Base-by-base conservation (phyloP, 805 yeast species). In the Grigorovia humatica region DNA sequence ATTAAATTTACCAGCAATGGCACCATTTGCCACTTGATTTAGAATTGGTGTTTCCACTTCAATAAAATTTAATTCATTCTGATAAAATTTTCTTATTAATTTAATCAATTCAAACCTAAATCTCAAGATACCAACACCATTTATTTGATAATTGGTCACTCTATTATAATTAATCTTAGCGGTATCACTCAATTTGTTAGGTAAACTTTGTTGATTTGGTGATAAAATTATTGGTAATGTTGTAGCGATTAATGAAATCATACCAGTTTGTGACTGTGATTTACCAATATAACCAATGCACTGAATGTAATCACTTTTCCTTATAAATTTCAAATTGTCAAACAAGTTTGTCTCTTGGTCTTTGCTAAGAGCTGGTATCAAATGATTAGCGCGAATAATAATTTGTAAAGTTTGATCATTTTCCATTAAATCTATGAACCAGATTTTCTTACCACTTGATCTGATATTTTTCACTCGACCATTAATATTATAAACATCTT, bases 1-100 rank as follows among this genome's bases (percentile, higher is more conserved):
- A 0, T 61, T 61, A 59, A 93, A 93, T 0, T 98, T 96, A n/a
- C 77, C 76, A 0, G 99, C 98, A 59, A 82, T 81, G 5, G 99
- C 99, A 2, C 99, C 99, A 17, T 88, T 86, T 0, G 89, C 79
- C 1, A 82, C 81, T 7, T 71, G 60, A 0, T 88, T 78, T 12
- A 93, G 67, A 1, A 89, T 78, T 0, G 99, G 99, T 0, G 99
- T 93, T 49, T 83, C 85, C 0, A 93, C 95, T 64, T 89, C 96
- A 2, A 86, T 55, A 57, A 89, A 93, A 1, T 72, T 80, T 20
- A 70, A 68, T 0, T 61, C 58, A 43, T 74, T 72, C 19, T 48
- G 46, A n/a, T 91, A 74, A 58, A 79, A 89, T 1, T 61, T 55
- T 20, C 96, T 70, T 4, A 91, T 71, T 1, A 74, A 63, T 11